Evolutionary conservation across 1,284 basidiomycete species (phyloP).

Genomic region (Cutaneotrichosporon sp.): DNA sequence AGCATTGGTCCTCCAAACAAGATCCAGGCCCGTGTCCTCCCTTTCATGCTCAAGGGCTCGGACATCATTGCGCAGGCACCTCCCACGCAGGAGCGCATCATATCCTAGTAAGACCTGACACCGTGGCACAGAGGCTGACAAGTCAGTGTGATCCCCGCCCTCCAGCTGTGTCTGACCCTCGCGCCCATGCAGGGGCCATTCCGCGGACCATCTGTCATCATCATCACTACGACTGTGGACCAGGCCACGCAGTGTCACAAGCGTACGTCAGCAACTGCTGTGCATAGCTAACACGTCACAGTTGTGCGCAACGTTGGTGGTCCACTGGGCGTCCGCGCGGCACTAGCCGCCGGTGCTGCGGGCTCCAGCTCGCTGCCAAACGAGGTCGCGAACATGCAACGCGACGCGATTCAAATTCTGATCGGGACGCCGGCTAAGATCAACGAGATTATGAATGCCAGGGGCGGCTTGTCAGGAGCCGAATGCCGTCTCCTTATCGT

Average conservation of each 20-base stretch:
- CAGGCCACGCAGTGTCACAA: slow-evolving; percentile 98
- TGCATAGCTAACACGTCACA: slow-evolving; percentile 11
- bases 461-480: slow-evolving; percentile 64
- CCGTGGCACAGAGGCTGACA: slow-evolving; percentile 13
- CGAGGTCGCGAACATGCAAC: slow-evolving; percentile 79
- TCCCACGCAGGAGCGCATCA: slow-evolving; percentile 96
- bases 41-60: slow-evolving; percentile 84
- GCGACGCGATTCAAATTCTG: slow-evolving; percentile 90
- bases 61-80: slow-evolving; percentile 99
- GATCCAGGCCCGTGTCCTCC: slow-evolving; percentile 94
- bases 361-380: slow-evolving; percentile 67
- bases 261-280: slow-evolving; percentile 32
- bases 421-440: slow-evolving; percentile 97
- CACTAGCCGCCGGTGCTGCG: slow-evolving; percentile 75
- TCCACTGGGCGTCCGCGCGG: slow-evolving; percentile 83
- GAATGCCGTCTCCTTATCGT: slow-evolving; percentile 85
- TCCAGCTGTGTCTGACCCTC: slow-evolving; percentile 74
- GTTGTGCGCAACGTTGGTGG: slow-evolving; percentile 94
- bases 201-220: slow-evolving; percentile 80
- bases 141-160: slow-evolving; percentile 74
- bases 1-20: slow-evolving; percentile 97
- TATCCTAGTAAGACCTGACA: slow-evolving; percentile 66
- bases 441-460: slow-evolving; percentile 83
- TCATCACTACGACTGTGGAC: slow-evolving; percentile 96
- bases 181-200: slow-evolving; percentile 62